phyloP scores from a whole-genome alignment of 2,329 filamentous ascomycete species.

The Sarocladium kiliense region DNA sequence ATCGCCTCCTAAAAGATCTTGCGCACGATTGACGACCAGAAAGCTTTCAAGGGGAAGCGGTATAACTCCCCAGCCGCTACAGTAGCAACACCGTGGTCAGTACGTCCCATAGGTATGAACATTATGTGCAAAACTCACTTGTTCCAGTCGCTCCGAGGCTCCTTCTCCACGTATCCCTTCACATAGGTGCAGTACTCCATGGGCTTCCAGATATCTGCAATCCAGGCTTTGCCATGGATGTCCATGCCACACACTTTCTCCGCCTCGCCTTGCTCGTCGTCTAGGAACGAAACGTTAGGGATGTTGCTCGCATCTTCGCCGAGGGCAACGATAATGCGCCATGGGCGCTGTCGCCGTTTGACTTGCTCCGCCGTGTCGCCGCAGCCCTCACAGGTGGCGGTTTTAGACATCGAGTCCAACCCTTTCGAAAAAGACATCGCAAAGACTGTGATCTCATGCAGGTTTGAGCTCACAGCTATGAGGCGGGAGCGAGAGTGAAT shows the following conservation, averaged over 20 bases:
- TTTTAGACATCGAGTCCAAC: not conserved
- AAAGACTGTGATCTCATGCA: slow-evolving; percentile 48
- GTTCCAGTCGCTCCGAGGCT: not conserved
- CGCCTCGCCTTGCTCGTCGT: slow-evolving; percentile 40
- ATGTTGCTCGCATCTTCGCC: slow-evolving; percentile 38
- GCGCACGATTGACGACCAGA: slow-evolving; percentile 26
- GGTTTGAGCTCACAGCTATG: slow-evolving; percentile 82
- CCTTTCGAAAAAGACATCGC: slow-evolving; percentile 33
- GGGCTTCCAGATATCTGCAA: slow-evolving; percentile 47
- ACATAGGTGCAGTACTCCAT: slow-evolving; percentile 8
- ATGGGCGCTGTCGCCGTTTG: slow-evolving; percentile 38
- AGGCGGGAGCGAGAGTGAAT: slow-evolving; percentile 77
- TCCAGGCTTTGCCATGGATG: slow-evolving; percentile 41
- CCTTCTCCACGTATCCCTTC: not conserved
- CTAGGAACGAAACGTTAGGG: slow-evolving; percentile 47
- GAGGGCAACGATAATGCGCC: slow-evolving; percentile 44
- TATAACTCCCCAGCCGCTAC: slow-evolving; percentile 44
- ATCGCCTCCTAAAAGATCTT: slow-evolving; percentile 27
- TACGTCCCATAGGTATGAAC: not conserved
- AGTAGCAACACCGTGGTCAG: not conserved
- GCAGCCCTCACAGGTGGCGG: not conserved
- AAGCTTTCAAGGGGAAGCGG: slow-evolving; percentile 40
- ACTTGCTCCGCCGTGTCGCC: slow-evolving; percentile 25
- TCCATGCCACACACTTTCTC: slow-evolving; percentile 47
- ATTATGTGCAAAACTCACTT: not conserved